These are phyloP conservation scores for Dendrobium officinale DNA, from an alignment of 106 monocot species.

Conservation along the genomic window DNA sequence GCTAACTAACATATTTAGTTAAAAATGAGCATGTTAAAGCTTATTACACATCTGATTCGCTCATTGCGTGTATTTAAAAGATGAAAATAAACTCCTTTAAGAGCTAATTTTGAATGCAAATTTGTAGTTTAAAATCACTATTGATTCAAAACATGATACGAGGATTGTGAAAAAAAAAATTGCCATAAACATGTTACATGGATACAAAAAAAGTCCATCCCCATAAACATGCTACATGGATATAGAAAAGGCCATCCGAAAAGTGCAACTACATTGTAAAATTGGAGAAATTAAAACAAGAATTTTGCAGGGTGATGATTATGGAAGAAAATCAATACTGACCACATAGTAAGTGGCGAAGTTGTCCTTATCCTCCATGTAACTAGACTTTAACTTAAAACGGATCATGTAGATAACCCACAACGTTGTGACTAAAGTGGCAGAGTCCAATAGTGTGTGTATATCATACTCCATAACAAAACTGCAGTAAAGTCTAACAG, in stretches of 20 bases:
- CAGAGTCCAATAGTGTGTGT: conserved; percentile 80
- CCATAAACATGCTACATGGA: background rate
- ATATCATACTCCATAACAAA: conserved; percentile 95
- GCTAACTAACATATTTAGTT: background rate
- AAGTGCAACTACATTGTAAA: background rate
- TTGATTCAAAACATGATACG: background rate
- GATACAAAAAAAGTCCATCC: background rate
- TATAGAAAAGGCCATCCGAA: background rate
- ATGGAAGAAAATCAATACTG: conserved; percentile 11
- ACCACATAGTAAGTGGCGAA: conserved; percentile 70
- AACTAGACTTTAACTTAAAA: conserved; percentile 71
- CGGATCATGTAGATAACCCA: conserved; percentile 96
- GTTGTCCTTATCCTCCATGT: conserved; percentile 92
- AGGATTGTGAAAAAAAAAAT: too few species aligned
- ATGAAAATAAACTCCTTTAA: background rate
- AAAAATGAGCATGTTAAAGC: background rate
- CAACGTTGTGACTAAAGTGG: conserved; percentile 66
- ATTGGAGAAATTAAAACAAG: background rate
- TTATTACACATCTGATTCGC: background rate
- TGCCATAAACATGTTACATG: background rate
- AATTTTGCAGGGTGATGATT: background rate
- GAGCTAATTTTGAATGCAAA: background rate
- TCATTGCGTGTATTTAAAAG: background rate
- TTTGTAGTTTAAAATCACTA: background rate
- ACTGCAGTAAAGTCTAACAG: conserved; percentile 90